Conservation (phyloP, 805 yeast genomes). For the Limtongia smithiae region DNA sequence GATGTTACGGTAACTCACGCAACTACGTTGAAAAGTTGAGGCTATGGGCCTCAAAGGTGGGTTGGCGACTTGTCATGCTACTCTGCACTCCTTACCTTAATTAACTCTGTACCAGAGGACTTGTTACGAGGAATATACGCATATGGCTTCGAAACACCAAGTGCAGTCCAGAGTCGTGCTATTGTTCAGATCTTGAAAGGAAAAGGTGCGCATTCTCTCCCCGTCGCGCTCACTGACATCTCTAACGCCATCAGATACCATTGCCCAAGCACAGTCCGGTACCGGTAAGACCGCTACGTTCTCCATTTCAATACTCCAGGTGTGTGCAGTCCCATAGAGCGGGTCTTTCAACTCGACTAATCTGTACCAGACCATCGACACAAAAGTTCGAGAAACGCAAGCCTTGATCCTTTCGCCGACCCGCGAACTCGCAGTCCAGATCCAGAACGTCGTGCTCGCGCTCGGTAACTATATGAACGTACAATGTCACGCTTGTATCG, state of each 20-base stretch:
- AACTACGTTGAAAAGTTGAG: slow-evolving; percentile 24
- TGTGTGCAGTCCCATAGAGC: slow-evolving; percentile 9
- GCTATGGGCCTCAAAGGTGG: slow-evolving; percentile 32
- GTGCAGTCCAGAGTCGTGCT: slow-evolving; percentile 79
- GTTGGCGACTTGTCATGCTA: slow-evolving; percentile 9
- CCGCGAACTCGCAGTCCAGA: slow-evolving; percentile 94
- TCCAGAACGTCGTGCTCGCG: slow-evolving; percentile 86
- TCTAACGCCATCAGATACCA: slow-evolving; percentile 51
- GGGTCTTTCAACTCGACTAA: too few species aligned
- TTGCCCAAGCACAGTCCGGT: slow-evolving; percentile 88
- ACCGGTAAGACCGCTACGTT: slow-evolving; percentile 90
- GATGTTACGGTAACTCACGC: slow-evolving; percentile 3
- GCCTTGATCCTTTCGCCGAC: slow-evolving; percentile 96
- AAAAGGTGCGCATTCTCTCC: slow-evolving; percentile 37
- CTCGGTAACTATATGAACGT: slow-evolving; percentile 88
- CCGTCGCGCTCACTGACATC: too few species aligned
- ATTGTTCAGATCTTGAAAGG: slow-evolving; percentile 74
- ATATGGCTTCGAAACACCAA: slow-evolving; percentile 77
- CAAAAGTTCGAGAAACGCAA: slow-evolving; percentile 29
- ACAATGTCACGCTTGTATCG: slow-evolving; percentile 93
- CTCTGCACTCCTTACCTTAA: too few species aligned
- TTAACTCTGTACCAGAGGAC: slow-evolving; percentile 30
- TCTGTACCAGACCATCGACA: slow-evolving; percentile 29
- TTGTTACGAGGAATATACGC: slow-evolving; percentile 62
- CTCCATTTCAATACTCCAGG: slow-evolving; percentile 60